A percentile compares a stretch with the other conserved stretches of the same genome.
phyloP scores from a whole-genome alignment of 1,284 basidiomycete species.

The Ceratobasidium sp. region DNA sequence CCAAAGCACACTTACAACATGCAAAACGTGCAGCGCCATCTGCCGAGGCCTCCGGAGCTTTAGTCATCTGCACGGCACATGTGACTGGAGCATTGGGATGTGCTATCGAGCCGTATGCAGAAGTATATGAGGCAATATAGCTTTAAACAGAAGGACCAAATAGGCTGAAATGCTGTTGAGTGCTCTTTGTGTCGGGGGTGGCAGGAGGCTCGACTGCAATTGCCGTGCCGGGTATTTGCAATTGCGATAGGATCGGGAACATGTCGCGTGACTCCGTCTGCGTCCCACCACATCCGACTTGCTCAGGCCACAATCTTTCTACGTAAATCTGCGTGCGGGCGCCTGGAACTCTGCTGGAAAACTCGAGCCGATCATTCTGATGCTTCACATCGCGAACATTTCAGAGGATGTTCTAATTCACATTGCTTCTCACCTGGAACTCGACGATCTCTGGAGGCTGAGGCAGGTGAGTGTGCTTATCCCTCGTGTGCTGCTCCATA shows the following conservation, averaged over 20 bases:
- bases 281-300: slow-evolving; percentile 1
- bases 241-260: neutral
- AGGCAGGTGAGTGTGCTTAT: slow-evolving; percentile 24
- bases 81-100: neutral
- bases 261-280: slow-evolving; percentile 5
- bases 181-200: neutral
- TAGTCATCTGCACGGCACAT: neutral
- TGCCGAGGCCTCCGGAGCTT: neutral
- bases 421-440: slow-evolving; percentile 29
- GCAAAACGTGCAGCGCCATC: neutral
- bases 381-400: slow-evolving; percentile 24
- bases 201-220: neutral
- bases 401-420: slow-evolving; percentile 33
- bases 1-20: neutral
- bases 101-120: neutral
- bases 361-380: slow-evolving; percentile 16
- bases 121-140: neutral
- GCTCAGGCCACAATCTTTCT: slow-evolving; percentile 2
- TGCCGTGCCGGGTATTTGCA: slow-evolving; percentile 3
- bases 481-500: neutral
- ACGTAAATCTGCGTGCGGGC: neutral
- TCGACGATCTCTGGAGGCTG: slow-evolving; percentile 41
- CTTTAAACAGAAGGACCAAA: neutral
- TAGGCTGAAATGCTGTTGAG: too few species aligned
- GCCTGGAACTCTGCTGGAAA: neutral